Percentiles rank a stretch among this genome's conserved stretches.
Evolutionary conservation across 257 asterid species (phyloP).

Genomic region (Leptodermis oblonga): DNA sequence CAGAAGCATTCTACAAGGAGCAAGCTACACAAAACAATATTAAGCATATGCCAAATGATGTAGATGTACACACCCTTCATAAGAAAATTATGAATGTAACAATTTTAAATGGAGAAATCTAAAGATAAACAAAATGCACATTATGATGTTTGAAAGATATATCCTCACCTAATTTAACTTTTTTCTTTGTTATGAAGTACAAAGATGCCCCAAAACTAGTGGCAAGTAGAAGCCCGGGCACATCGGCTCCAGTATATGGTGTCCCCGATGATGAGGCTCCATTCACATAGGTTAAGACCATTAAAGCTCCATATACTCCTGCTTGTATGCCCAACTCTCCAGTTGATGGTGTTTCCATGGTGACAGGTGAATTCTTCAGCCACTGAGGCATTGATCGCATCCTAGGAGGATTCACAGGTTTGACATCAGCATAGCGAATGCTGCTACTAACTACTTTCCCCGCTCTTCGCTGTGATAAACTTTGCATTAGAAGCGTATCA

Average conservation of each 20-base stretch:
- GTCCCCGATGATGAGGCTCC: constrained; percentile 64
- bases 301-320: constrained; percentile 95
- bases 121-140: neutral
- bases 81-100: neutral
- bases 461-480: constrained; percentile 79
- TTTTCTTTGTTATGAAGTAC: constrained; percentile 95
- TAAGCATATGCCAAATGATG: neutral
- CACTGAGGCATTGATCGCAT: constrained; percentile 78
- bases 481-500: constrained; percentile 92
- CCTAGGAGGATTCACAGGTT: constrained; percentile 54
- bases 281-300: constrained; percentile 75
- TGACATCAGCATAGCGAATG: constrained; percentile 90
- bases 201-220: constrained; percentile 93
- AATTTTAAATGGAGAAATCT: neutral
- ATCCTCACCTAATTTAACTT: constrained; percentile 75
- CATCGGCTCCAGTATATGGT: constrained; percentile 73
- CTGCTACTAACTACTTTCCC: constrained; percentile 78
- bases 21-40: neutral
- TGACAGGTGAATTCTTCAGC: constrained; percentile 54
- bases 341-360: constrained; percentile 78
- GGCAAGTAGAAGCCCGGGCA: constrained; percentile 89
- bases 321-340: constrained; percentile 87
- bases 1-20: neutral
- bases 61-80: neutral
- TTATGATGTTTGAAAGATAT: neutral